Evolutionary conservation across 2,329 filamentous ascomycete species (phyloP), one percentile per base, ranked within the genome.

Genomic region (Macrophomina phaseolina): DNA sequence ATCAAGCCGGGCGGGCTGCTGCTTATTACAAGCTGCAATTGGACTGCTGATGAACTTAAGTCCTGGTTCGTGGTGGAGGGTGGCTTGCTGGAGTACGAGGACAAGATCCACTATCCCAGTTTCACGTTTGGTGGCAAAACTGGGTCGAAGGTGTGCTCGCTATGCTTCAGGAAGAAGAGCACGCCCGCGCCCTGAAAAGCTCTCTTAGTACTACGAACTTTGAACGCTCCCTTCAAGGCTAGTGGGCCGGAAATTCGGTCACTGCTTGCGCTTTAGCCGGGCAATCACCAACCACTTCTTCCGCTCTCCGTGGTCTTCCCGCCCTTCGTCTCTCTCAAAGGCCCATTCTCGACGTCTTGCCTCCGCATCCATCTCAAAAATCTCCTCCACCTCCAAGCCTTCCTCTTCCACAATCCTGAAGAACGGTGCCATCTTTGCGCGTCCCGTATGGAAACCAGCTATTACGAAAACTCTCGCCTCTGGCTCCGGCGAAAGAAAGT

Each of bases 21-120:
- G 72, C 79, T 97, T 68, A 87, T 99, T 64, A 98, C 95, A 65
- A 97, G 93, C 79, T 99, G 95, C 78, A 99, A 99, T 80, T 99
- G 95, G 95, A 98, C 94, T 1, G 93, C 95, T 81, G 86, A 89
- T 48, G 95, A 99, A 82, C 80, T 99, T 73, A 83, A 85, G 68
- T 81, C 80, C 16, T 98, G 94, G 93, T 95, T 98, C 76, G 88
- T 85, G 61, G 81, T 78, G 2, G 78, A 77, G 58, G 72, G 75
- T 4, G 69, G 78, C 65, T 75, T 81, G 60, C 84, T 96, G 71
- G 81, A 82, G 68, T 86, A 89, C 66, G 89, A 87, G 64, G 89
- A 87, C 1, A 85, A 87, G 71, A 89, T 97, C 65, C 87, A 90
- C 74, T 98, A 98, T 78, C 91, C 88, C 28, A 91, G 89, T 63